phyloP scores from a whole-genome alignment of 2,329 filamentous ascomycete genomes.

The Epichloe gansuensis region DNA sequence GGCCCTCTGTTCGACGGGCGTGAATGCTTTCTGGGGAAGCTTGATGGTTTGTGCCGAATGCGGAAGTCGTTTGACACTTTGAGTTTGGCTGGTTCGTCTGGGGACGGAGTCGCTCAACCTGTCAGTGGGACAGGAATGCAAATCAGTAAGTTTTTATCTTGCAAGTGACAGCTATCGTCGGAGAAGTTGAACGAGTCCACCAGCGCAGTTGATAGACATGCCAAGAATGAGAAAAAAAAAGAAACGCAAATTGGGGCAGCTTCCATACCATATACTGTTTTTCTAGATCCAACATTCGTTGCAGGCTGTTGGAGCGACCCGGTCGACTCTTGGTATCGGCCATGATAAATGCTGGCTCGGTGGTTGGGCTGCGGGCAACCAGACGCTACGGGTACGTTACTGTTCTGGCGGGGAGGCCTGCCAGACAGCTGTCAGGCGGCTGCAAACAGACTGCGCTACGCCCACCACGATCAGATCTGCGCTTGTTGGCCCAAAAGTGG shows the following conservation, averaged over 20 bases:
- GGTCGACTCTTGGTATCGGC: conserved; percentile 8
- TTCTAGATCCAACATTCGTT: conserved; percentile 48
- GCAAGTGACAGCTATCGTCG: not conserved
- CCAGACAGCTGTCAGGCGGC: not conserved
- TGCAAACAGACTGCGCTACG: not conserved
- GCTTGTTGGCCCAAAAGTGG: not conserved
- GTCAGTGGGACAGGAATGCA: not conserved
- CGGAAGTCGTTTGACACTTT: not conserved
- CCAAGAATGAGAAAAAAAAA: not conserved
- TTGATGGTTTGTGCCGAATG: not conserved
- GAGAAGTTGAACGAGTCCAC: not conserved
- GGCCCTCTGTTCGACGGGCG: conserved; percentile 5
- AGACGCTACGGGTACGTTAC: not conserved
- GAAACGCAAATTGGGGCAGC: not conserved
- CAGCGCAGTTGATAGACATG: not conserved
- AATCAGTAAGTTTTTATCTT: conserved; percentile 1
- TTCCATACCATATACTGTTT: conserved; percentile 42
- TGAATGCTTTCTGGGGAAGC: conserved; percentile 6
- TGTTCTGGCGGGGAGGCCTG: not conserved
- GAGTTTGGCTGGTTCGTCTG: conserved; percentile 1
- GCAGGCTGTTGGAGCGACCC: conserved; percentile 35
- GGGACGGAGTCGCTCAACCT: conserved; percentile 13
- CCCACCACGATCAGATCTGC: not conserved
- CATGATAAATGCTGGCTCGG: conserved; percentile 4
- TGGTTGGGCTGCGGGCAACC: not conserved